Percentiles rank a stretch among this genome's conserved stretches.
phyloP scores from a whole-genome alignment of 345 rosid species.

The Brassica nigra region DNA sequence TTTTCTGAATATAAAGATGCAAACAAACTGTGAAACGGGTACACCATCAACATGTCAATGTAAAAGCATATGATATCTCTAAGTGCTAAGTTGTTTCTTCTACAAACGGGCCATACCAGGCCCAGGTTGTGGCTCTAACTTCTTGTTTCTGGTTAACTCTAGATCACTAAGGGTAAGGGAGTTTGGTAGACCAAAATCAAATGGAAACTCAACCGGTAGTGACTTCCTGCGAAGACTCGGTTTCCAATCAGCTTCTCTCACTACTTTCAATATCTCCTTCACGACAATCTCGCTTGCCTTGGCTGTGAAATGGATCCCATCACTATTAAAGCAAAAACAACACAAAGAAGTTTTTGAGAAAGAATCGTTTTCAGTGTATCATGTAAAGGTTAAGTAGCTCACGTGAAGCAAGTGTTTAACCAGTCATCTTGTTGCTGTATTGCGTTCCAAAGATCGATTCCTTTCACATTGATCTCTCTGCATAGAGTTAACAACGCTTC shows the following conservation, averaged over 20 bases:
- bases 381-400: slow-evolving; percentile 39
- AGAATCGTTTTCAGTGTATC: not conserved
- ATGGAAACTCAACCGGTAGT: slow-evolving; percentile 56
- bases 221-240: slow-evolving; percentile 67
- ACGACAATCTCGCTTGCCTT: slow-evolving; percentile 68
- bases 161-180: not conserved
- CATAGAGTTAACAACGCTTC: slow-evolving; percentile 59
- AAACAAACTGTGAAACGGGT: not conserved
- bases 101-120: slow-evolving; percentile 19
- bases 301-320: slow-evolving; percentile 69
- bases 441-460: slow-evolving; percentile 70
- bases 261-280: slow-evolving; percentile 56
- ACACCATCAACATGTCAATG: slow-evolving; percentile 20
- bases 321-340: slow-evolving; percentile 46
- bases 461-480: slow-evolving; percentile 59
- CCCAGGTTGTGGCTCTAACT: slow-evolving; percentile 19
- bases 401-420: slow-evolving; percentile 72
- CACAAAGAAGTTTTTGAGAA: too few relatives aligned
- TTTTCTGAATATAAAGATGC: not conserved
- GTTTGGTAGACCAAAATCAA: slow-evolving; percentile 43
- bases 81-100: not conserved
- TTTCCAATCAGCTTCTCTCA: slow-evolving; percentile 71
- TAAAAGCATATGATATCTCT: slow-evolving; percentile 6
- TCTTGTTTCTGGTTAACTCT: slow-evolving; percentile 27
- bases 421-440: slow-evolving; percentile 64